A percentile compares a stretch with the other conserved stretches of the same genome.
phyloP scores from a whole-genome alignment of 2,329 filamentous ascomycete species.

The Hyphodiscus sp. region DNA sequence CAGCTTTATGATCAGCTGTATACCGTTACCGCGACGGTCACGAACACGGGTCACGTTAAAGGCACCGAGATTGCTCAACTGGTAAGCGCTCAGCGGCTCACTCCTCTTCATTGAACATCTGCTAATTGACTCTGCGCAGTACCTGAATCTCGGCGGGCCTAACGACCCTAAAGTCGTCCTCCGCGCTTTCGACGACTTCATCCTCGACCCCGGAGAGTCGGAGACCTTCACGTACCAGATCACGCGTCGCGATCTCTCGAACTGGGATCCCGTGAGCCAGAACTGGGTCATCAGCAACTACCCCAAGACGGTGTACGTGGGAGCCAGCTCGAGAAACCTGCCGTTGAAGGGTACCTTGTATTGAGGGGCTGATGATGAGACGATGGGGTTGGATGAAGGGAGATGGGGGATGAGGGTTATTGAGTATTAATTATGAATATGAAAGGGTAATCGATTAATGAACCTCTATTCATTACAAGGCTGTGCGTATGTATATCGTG shows the following conservation, averaged over 20 bases:
- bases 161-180: conserved; percentile 62
- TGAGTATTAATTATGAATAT: background rate
- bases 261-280: conserved; percentile 72
- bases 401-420: background rate
- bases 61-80: conserved; percentile 55
- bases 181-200: conserved; percentile 74
- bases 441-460: background rate
- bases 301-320: conserved; percentile 29
- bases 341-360: conserved; percentile 18
- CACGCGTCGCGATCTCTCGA: conserved; percentile 76
- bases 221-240: conserved; percentile 61
- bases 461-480: background rate
- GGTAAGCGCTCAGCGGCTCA: conserved; percentile 16
- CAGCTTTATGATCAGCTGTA: conserved; percentile 48
- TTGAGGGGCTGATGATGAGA: too few relatives aligned
- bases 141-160: conserved; percentile 73
- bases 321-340: conserved; percentile 27
- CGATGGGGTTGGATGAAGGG: background rate
- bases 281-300: conserved; percentile 60
- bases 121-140: conserved; percentile 37
- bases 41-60: conserved; percentile 46
- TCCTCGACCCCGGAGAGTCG: conserved; percentile 60
- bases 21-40: conserved; percentile 45
- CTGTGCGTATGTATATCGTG: too few relatives aligned
- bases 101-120: conserved; percentile 29